A percentile compares a stretch with the other conserved stretches of the same genome.
Evolutionary conservation across 2,329 filamentous ascomycete genomes (phyloP).

Genomic region (Coniochaeta sp.): DNA sequence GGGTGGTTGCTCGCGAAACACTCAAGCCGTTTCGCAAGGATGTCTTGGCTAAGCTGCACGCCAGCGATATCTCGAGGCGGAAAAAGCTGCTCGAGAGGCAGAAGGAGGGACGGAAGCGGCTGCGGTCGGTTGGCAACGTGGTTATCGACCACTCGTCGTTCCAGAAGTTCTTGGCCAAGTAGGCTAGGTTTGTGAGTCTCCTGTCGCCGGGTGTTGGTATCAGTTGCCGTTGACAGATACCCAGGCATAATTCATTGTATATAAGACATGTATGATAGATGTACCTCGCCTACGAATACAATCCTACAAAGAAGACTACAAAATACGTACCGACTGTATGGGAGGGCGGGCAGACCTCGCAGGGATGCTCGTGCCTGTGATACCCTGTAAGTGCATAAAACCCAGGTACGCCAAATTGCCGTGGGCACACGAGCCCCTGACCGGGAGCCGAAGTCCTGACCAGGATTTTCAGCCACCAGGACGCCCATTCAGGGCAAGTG

Average conservation of each 20-base stretch:
- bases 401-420: too few species aligned
- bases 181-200: background rate
- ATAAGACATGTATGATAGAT: background rate
- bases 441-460: too few species aligned
- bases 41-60: conserved; percentile 86
- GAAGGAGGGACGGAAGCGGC: conserved; percentile 86
- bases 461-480: too few species aligned
- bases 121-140: conserved; percentile 81
- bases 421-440: too few species aligned
- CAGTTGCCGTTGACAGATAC: background rate
- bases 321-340: too few species aligned
- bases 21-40: conserved; percentile 97
- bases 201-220: background rate
- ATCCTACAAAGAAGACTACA: background rate
- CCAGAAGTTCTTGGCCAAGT: conserved; percentile 87
- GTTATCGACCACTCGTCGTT: conserved; percentile 96
- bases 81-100: conserved; percentile 92
- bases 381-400: background rate
- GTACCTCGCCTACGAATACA: too few species aligned
- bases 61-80: conserved; percentile 74
- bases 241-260: background rate
- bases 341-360: background rate
- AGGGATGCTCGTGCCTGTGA: background rate
- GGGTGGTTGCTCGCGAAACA: conserved; percentile 84
- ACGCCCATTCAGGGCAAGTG: too few species aligned